phyloP scores from a whole-genome alignment of 2,329 filamentous ascomycete species.

The Emmonsia crescens region DNA sequence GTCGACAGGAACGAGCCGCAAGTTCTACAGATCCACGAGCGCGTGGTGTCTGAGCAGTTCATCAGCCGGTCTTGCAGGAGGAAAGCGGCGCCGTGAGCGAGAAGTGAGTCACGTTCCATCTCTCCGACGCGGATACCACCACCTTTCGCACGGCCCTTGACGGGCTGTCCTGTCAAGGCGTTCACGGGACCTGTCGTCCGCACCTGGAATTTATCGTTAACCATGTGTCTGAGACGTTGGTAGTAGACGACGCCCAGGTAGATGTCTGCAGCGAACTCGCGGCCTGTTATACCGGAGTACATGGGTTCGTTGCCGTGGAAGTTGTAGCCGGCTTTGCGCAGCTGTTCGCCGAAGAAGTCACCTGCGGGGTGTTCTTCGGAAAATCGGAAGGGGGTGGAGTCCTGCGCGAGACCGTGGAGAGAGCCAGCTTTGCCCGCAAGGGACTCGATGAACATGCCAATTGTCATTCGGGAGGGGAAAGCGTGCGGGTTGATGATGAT shows the following conservation, averaged over 20 bases:
- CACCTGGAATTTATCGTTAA: conserved; percentile 99
- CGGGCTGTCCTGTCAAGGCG: conserved; percentile 81
- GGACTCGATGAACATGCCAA: conserved; percentile 98
- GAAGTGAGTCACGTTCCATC: conserved; percentile 93
- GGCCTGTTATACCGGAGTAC: conserved; percentile 93
- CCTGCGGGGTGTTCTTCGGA: conserved; percentile 83
- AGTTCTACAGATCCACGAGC: conserved; percentile 75
- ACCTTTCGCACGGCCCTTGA: conserved; percentile 92
- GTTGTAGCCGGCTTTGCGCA: conserved; percentile 91
- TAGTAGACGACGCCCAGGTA: conserved; percentile 98
- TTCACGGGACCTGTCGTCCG: conserved; percentile 91
- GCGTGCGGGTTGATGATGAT: conserved; percentile 99
- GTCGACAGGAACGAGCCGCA: conserved; percentile 89
- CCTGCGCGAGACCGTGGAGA: conserved; percentile 89
- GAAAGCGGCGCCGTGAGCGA: conserved; percentile 92
- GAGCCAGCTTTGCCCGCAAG: conserved; percentile 90
- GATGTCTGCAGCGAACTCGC: conserved; percentile 89
- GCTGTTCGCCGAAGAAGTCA: conserved; percentile 92
- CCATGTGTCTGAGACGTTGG: conserved; percentile 96
- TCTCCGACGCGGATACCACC: conserved; percentile 98
- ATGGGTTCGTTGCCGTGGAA: conserved; percentile 98
- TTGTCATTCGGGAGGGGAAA: conserved; percentile 98
- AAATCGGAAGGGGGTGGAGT: conserved; percentile 91
- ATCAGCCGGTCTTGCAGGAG: conserved; percentile 88
- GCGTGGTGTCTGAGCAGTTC: conserved; percentile 91